Base-by-base conservation (phyloP, 495 filamentous ascomycete genomes). In the Schizothecium vesticola region DNA sequence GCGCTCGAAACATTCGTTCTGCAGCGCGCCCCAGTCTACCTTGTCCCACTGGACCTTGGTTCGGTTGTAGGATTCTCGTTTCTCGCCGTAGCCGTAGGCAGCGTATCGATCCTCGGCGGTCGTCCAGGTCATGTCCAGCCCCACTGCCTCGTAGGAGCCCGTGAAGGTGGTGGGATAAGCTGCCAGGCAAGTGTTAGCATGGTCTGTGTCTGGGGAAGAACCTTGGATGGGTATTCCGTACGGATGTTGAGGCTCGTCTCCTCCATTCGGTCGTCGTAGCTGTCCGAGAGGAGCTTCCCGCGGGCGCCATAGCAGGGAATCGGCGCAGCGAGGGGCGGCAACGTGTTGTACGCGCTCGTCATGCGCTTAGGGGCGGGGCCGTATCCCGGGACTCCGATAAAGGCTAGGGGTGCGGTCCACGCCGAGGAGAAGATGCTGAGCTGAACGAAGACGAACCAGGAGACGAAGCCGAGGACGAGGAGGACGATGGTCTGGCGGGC, bases 11-110 rank as follows among this genome's bases (percentile, higher is more conserved):
- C 93, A 97, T 21, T 84, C 81, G 64, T 87, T 83, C 73, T 95
- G 92, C n/a, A 86, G 90, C 57, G 85, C 82, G 61, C 83, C 89
- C 93, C 93, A 97, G 63, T 86, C 84, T 55, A 96, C 81, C 12
- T 82, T 80, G 60, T 87, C 82, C 78, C 88, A 97, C 67, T 96
- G 90, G 28, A 95, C 86, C 63, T 92, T 88, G 12, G 65, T 21
- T 4, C 76, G 63, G 23, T 67, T 70, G 71, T 77, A 79, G 8
- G 69, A 58, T 13, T 59, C 60, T 16, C 58, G 59, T 10, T 75
- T 64, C 63, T 77, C 74, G 68, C 74, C 72, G 51, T 63, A 74
- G 0, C 77, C 77, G 63, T 79, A 79, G 9, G 77, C 69, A 4
- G 71, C 77, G 28, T 79, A 79, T 31, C 77, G 74, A 2, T 62